These are phyloP conservation scores for Saprolegnia diclina DNA, from an alignment of 352 stramenopile species.

Conservation along the genomic window DNA sequence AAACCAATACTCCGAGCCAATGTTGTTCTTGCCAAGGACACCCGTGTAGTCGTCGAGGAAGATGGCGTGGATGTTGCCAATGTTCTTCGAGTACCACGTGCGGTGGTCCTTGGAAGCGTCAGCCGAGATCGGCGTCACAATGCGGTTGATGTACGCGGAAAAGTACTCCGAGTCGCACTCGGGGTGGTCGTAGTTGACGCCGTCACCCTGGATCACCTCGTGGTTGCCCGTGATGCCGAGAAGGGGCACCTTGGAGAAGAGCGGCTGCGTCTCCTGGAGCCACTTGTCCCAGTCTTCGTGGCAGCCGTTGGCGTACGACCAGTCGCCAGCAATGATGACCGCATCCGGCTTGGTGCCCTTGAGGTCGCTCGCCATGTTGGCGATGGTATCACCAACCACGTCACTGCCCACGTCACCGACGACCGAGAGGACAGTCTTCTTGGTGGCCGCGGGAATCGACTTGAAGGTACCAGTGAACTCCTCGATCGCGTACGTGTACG, in stretches of 20 bases:
- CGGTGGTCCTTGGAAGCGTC: slow-evolving; percentile 33
- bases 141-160: slow-evolving; percentile 41
- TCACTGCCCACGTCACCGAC: slow-evolving; percentile 34
- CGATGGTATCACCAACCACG: neutral
- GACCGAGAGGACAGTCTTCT: slow-evolving; percentile 40
- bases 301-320: slow-evolving; percentile 59
- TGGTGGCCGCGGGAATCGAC: slow-evolving; percentile 33
- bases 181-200: slow-evolving; percentile 30
- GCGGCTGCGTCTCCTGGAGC: slow-evolving; percentile 43
- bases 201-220: slow-evolving; percentile 43
- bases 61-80: slow-evolving; percentile 48
- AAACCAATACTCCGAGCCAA: slow-evolving; percentile 42
- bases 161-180: slow-evolving; percentile 36
- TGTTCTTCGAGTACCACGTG: slow-evolving; percentile 51
- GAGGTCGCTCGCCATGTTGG: slow-evolving; percentile 8
- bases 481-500: slow-evolving; percentile 44
- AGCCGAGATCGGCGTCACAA: slow-evolving; percentile 51
- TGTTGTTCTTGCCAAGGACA: slow-evolving; percentile 32
- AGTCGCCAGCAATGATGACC: slow-evolving; percentile 52
- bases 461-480: slow-evolving; percentile 33
- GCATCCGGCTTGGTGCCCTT: slow-evolving; percentile 38
- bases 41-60: slow-evolving; percentile 66
- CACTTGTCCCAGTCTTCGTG: slow-evolving; percentile 67
- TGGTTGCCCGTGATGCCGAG: slow-evolving; percentile 61
- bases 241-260: slow-evolving; percentile 41